A percentile compares a stretch with the other conserved stretches of the same genome.
Evolutionary conservation across 2,329 filamentous ascomycete species (phyloP).

Genomic region (Monosporascus sp.): DNA sequence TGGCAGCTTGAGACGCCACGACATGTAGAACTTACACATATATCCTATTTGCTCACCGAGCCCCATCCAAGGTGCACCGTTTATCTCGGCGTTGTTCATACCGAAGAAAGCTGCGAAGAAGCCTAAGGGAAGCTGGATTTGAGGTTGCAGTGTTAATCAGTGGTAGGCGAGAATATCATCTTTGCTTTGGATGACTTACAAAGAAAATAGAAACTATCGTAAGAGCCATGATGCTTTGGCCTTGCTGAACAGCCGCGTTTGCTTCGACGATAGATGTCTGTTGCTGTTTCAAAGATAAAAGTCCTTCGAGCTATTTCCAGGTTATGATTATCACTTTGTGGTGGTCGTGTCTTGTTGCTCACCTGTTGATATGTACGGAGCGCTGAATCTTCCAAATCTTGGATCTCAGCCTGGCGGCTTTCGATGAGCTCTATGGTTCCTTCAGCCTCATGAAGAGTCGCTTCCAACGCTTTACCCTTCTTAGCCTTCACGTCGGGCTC

Average conservation of each 20-base stretch:
- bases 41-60: constrained; percentile 10
- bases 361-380: constrained; percentile 16
- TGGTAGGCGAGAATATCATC: neutral
- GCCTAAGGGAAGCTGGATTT: neutral
- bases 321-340: too few relatives aligned
- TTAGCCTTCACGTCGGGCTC: neutral
- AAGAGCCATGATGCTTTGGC: constrained; percentile 27
- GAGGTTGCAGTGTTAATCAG: neutral
- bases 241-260: constrained; percentile 24
- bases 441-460: neutral
- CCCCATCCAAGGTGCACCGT: constrained; percentile 3
- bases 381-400: constrained; percentile 1
- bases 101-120: neutral
- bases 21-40: constrained; percentile 17
- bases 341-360: neutral
- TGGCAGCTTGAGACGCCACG: too few relatives aligned
- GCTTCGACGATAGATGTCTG: constrained; percentile 29
- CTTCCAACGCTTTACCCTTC: neutral
- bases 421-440: neutral
- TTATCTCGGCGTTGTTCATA: constrained; percentile 4
- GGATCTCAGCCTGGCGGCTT: constrained; percentile 1
- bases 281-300: constrained; percentile 28
- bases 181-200: constrained; percentile 11
- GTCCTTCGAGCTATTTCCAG: constrained; percentile 17
- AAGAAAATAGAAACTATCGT: constrained; percentile 30